phyloP scores from a whole-genome alignment of 2,329 filamentous ascomycete genomes.

The Blumeria graminis region DNA sequence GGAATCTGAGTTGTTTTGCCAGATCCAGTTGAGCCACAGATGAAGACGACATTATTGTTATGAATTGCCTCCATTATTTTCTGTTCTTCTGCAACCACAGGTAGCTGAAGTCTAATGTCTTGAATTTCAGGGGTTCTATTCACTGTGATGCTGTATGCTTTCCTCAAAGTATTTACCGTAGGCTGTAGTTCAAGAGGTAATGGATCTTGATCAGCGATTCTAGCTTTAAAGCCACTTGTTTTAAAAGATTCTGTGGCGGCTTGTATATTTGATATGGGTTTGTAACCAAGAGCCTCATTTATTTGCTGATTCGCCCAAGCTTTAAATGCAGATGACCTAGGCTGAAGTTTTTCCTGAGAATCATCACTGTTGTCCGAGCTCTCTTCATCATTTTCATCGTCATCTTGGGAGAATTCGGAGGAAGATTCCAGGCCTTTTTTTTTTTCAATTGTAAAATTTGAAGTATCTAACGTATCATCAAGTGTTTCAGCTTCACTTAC shows the following conservation, averaged over 20 bases:
- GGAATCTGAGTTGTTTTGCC: conserved; percentile 96
- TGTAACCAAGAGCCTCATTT: conserved; percentile 55
- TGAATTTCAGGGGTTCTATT: conserved; percentile 50
- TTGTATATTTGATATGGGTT: conserved; percentile 19
- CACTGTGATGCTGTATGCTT: conserved; percentile 53
- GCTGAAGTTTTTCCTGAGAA: conserved; percentile 16
- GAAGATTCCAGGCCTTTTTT: conserved; percentile 5
- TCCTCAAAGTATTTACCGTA: conserved; percentile 35
- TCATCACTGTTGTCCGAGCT: conserved; percentile 13
- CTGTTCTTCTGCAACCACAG: conserved; percentile 86
- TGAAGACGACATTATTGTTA: conserved; percentile 68
- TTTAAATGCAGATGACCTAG: conserved; percentile 52
- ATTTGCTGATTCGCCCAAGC: conserved; percentile 73
- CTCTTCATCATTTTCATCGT: conserved; percentile 8
- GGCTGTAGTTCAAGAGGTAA: conserved; percentile 39
- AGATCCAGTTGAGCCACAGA: conserved; percentile 87
- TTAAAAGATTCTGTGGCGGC: conserved; percentile 23
- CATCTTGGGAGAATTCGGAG: conserved; percentile 8
- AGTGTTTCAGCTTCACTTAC: conserved; percentile 15
- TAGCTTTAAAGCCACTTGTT: conserved; percentile 35
- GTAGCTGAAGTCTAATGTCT: conserved; percentile 51
- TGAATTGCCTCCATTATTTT: conserved; percentile 96
- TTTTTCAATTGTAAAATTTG: conserved; percentile 13
- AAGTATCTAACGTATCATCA: conserved; percentile 13
- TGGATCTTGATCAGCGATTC: conserved; percentile 45